Percentiles rank a stretch among this genome's conserved stretches.
phyloP scores from a whole-genome alignment of 306 rosid genomes.

The Prunus kanzakura region DNA sequence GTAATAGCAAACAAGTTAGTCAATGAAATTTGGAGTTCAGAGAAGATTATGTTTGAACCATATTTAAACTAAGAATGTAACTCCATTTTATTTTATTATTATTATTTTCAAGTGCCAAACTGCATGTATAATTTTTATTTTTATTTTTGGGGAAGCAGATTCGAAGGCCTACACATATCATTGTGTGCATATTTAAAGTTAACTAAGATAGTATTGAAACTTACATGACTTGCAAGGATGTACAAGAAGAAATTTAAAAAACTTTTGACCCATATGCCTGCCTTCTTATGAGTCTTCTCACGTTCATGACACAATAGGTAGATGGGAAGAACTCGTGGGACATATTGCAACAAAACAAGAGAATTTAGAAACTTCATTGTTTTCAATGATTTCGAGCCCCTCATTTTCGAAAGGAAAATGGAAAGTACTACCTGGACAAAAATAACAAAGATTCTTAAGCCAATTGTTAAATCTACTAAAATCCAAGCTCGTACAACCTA shows the following conservation, averaged over 20 bases:
- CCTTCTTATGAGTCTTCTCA: neutral
- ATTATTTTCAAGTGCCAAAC: too few relatives aligned
- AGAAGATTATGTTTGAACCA: neutral
- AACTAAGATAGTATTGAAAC: neutral
- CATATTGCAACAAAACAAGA: neutral
- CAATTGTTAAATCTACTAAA: too few relatives aligned
- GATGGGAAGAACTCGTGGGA: conserved; percentile 1
- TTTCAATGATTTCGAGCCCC: neutral
- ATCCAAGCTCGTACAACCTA: too few relatives aligned
- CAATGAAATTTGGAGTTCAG: too few relatives aligned
- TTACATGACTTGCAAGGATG: neutral
- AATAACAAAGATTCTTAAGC: neutral
- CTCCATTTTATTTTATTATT: too few relatives aligned
- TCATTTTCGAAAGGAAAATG: neutral
- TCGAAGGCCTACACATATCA: too few relatives aligned
- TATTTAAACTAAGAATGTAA: too few relatives aligned
- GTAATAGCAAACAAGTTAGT: too few relatives aligned
- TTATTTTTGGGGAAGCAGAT: too few relatives aligned
- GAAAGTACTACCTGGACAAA: neutral
- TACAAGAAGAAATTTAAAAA: neutral
- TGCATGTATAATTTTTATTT: rapidly evolving
- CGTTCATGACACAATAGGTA: neutral
- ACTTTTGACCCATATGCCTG: neutral
- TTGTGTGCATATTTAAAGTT: too few relatives aligned
- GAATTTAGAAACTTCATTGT: neutral